Percentiles rank a stretch among this genome's conserved stretches.
Conservation (phyloP, 2,329 filamentous ascomycete genomes). For the Fusarium musae region DNA sequence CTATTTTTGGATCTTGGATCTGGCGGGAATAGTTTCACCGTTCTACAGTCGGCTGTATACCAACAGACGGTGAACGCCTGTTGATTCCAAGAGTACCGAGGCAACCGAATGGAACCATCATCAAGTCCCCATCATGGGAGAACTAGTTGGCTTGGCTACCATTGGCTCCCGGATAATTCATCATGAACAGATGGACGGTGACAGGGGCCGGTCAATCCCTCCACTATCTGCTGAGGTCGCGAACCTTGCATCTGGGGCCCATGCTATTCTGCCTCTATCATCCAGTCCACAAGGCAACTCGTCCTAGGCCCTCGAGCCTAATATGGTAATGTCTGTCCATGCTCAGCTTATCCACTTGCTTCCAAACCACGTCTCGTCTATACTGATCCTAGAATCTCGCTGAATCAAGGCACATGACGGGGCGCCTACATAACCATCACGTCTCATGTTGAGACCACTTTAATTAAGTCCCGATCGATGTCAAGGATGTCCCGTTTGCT, state of each 20-base stretch:
- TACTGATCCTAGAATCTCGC: slow-evolving; percentile 19
- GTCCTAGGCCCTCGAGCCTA: slow-evolving; percentile 22
- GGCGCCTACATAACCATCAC: slow-evolving; percentile 33
- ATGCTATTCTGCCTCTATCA: slow-evolving; percentile 19
- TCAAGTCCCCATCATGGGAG: not conserved
- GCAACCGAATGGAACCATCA: slow-evolving; percentile 13
- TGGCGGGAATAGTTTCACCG: slow-evolving; percentile 29
- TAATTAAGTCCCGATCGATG: slow-evolving; percentile 42
- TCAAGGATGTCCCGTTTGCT: slow-evolving; percentile 32
- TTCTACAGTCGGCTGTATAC: not conserved
- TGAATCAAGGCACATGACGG: slow-evolving; percentile 18
- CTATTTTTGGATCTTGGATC: slow-evolving; percentile 25
- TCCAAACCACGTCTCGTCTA: slow-evolving; percentile 30
- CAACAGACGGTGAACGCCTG: not conserved
- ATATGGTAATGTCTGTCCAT: slow-evolving; percentile 27
- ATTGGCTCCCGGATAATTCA: slow-evolving; percentile 24
- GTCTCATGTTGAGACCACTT: slow-evolving; percentile 45
- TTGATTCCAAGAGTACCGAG: slow-evolving; percentile 1
- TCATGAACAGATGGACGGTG: slow-evolving; percentile 13
- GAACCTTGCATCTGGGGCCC: slow-evolving; percentile 10
- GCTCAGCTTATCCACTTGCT: slow-evolving; percentile 21
- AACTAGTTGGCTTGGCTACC: slow-evolving; percentile 17
- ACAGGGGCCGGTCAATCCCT: slow-evolving; percentile 22
- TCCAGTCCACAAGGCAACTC: slow-evolving; percentile 12
- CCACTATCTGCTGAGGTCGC: slow-evolving; percentile 29